phyloP scores from a whole-genome alignment of 2,329 filamentous ascomycete genomes.

The Scedosporium dehoogii region DNA sequence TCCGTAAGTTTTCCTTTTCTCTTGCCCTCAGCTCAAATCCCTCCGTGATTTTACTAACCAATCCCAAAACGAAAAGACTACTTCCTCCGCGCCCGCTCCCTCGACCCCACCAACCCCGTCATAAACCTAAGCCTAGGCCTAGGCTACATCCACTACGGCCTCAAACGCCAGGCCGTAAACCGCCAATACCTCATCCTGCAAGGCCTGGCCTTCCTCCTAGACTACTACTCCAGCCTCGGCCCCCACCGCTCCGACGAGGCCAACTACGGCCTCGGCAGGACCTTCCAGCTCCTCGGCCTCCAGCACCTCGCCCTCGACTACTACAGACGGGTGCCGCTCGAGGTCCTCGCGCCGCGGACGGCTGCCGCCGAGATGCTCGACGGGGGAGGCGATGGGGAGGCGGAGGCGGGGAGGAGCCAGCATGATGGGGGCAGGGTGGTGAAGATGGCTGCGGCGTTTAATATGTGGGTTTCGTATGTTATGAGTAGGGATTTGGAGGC shows the following conservation, averaged over 20 bases:
- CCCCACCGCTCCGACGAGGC: constrained; percentile 8
- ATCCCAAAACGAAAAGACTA: constrained; percentile 42
- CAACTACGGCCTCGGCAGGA: constrained; percentile 2
- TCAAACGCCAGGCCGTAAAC: constrained; percentile 86
- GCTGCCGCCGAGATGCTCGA: not conserved
- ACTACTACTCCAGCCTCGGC: constrained; percentile 52
- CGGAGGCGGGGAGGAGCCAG: not conserved
- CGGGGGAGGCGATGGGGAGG: not conserved
- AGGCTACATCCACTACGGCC: constrained; percentile 76
- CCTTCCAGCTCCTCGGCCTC: constrained; percentile 7
- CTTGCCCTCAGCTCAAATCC: not conserved
- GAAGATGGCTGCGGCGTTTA: constrained; percentile 3
- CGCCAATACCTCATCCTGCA: constrained; percentile 80
- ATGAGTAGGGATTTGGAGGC: constrained; percentile 5
- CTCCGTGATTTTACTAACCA: not conserved
- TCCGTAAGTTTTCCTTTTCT: constrained; percentile 43
- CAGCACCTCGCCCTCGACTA: constrained; percentile 7
- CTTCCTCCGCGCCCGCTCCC: constrained; percentile 66
- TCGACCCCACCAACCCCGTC: constrained; percentile 67
- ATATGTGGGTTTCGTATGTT: constrained; percentile 6
- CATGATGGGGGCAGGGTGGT: constrained; percentile 4
- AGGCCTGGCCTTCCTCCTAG: constrained; percentile 69
- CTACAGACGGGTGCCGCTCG: not conserved
- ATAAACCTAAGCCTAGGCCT: constrained; percentile 75
- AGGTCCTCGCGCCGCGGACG: not conserved